Evolutionary conservation across 2,329 filamentous ascomycete species (phyloP), one percentile per base, ranked within the genome.

Genomic region (Decorospora gaudefroyi): DNA sequence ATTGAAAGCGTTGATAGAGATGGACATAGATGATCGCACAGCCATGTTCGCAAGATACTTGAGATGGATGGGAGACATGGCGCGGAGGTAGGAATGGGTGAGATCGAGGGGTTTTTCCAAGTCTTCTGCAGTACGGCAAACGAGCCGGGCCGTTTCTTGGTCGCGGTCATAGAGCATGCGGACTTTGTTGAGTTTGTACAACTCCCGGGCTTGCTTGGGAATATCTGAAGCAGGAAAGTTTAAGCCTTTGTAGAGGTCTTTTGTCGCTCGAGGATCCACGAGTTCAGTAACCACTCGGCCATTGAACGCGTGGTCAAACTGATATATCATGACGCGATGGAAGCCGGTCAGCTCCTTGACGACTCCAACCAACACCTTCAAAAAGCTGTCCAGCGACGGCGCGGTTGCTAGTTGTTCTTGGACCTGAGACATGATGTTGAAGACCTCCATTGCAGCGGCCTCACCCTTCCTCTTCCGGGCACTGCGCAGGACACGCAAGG

Each of bases 11-110:
- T 90, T 93, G 62, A 96, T 88, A 1, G 90, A 95, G 49, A 96
- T 90, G 0, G 90, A 95, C 90, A 96, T 96, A 53, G 89, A 95
- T 0, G 89, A 89, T n/a, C 90, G 83, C 0, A 95, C 90, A 6
- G 85, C 86, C 90, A 96, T 96, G 64, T 96, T 90, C 4, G 75
- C 79, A 3, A 96, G 76, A 58, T 95, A 96, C 62, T 95, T 95
- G 41, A 95, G 70, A 62, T 93, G 89, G 28, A 95, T 91, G 0
- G 90, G 90, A 1, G 89, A 95, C 82, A 95, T 95, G 51, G 91
- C 90, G 40, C 90, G 83, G 1, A 95, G 78, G 62, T 95, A 93
- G 0, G 86, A 81, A 60, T 93, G 87, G 1, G 87, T 93, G 68
- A 96, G 83, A 65, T 96, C 89, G 3, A 96, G 70, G 0, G 90